Evolutionary conservation across 768 basidiomycete species (phyloP).

Genomic region (Amanita phalloides): DNA sequence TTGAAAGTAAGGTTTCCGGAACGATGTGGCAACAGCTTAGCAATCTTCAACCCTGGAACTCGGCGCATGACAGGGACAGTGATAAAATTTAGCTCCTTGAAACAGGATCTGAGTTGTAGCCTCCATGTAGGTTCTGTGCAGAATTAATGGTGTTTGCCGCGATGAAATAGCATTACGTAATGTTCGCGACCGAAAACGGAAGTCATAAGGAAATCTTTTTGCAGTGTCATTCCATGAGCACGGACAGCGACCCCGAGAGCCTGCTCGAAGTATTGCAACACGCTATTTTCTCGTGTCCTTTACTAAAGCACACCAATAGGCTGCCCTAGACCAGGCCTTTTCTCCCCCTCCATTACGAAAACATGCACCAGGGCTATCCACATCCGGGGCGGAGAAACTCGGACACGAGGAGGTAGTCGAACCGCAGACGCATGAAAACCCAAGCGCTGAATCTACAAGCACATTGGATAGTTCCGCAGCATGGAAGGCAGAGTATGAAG

Average conservation of each 20-base stretch:
- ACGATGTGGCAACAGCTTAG: not conserved
- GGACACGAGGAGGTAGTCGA: not conserved
- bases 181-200: not conserved
- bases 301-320: constrained; percentile 12
- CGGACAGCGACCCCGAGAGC: constrained; percentile 14
- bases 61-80: not conserved
- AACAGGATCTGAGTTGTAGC: not conserved
- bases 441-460: not conserved
- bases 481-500: constrained; percentile 64
- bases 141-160: not conserved
- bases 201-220: too few relatives aligned
- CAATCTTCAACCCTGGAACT: not conserved
- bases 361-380: constrained; percentile 3
- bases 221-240: not conserved
- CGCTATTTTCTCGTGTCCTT: not conserved
- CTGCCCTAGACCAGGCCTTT: constrained; percentile 23
- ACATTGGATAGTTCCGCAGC: constrained; percentile 3
- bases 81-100: constrained; percentile 1
- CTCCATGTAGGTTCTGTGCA: not conserved
- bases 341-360: constrained; percentile 15
- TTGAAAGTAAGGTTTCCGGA: not conserved
- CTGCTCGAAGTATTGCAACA: constrained; percentile 19
- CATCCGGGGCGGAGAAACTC: not conserved
- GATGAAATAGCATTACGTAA: not conserved
- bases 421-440: not conserved